These are phyloP conservation scores for Saksenaea vasiformis DNA, from an alignment of 371 early-diverging fungal species.

Conservation along the genomic window DNA sequence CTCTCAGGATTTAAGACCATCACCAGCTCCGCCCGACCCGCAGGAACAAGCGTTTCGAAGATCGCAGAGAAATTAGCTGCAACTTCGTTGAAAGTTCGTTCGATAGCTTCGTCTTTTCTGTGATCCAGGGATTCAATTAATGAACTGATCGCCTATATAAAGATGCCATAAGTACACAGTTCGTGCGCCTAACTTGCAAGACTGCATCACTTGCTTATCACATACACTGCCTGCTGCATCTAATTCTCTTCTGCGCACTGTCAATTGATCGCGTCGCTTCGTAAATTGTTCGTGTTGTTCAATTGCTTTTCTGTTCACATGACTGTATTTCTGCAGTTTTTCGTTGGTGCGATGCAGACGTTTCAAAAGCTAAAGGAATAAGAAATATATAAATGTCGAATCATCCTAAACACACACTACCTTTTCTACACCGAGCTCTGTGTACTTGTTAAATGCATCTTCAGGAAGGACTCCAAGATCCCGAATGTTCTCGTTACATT, in stretches of 20 bases:
- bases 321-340: slow-evolving; percentile 81
- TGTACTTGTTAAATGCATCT: slow-evolving; percentile 84
- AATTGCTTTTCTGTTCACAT: slow-evolving; percentile 97
- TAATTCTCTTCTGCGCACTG: slow-evolving; percentile 82
- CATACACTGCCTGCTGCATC: slow-evolving; percentile 76
- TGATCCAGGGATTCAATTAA: slow-evolving; percentile 90
- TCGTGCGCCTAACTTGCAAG: neutral
- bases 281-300: slow-evolving; percentile 95
- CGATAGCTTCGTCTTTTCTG: slow-evolving; percentile 96
- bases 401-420: slow-evolving; percentile 20
- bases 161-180: neutral
- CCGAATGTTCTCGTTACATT: slow-evolving; percentile 83
- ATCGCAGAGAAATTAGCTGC: slow-evolving; percentile 85
- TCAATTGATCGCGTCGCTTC: slow-evolving; percentile 83
- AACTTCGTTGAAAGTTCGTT: slow-evolving; percentile 94
- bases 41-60: slow-evolving; percentile 91
- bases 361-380: slow-evolving; percentile 57
- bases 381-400: neutral
- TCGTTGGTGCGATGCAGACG: slow-evolving; percentile 85
- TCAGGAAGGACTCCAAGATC: slow-evolving; percentile 97
- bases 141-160: slow-evolving; percentile 72
- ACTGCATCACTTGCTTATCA: neutral
- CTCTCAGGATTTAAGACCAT: slow-evolving; percentile 66
- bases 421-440: slow-evolving; percentile 48
- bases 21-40: slow-evolving; percentile 83